A percentile compares a stretch with the other conserved stretches of the same genome.
These are phyloP conservation scores for Acer yangbiense DNA, from an alignment of 345 rosid species.

Conservation along the genomic window DNA sequence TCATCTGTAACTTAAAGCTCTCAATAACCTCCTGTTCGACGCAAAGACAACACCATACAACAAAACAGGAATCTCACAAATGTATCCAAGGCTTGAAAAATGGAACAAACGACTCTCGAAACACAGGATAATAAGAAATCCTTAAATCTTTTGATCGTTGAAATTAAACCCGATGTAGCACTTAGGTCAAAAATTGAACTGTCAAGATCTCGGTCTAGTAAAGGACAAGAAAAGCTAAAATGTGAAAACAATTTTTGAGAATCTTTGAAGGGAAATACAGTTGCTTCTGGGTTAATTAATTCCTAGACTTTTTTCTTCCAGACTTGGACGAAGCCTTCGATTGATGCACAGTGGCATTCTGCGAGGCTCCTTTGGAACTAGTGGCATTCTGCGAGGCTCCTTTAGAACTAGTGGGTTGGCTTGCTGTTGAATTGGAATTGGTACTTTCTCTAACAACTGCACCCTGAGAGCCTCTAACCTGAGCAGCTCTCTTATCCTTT, in stretches of 20 bases:
- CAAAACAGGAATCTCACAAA: not conserved
- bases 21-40: not conserved
- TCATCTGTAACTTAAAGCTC: constrained; percentile 10
- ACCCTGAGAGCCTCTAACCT: constrained; percentile 94
- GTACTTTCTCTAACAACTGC: constrained; percentile 69
- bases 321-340: constrained; percentile 78
- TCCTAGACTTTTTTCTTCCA: constrained; percentile 89
- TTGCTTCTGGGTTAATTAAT: constrained; percentile 41
- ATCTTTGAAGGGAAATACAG: not conserved
- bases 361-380: constrained; percentile 49
- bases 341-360: constrained; percentile 40
- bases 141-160: not conserved
- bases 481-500: constrained; percentile 95
- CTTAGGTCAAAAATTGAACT: constrained; percentile 10
- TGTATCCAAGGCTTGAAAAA: not conserved
- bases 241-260: not conserved
- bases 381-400: constrained; percentile 42
- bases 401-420: constrained; percentile 51
- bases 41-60: not conserved
- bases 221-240: constrained; percentile 7
- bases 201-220: constrained; percentile 13
- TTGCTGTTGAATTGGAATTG: constrained; percentile 38
- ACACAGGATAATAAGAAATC: not conserved
- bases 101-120: not conserved
- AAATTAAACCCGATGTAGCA: not conserved